Evolutionary conservation across 139 green algal species (phyloP), one percentile per base, ranked within the genome.

Genomic region (Parachlorella kessleri): DNA sequence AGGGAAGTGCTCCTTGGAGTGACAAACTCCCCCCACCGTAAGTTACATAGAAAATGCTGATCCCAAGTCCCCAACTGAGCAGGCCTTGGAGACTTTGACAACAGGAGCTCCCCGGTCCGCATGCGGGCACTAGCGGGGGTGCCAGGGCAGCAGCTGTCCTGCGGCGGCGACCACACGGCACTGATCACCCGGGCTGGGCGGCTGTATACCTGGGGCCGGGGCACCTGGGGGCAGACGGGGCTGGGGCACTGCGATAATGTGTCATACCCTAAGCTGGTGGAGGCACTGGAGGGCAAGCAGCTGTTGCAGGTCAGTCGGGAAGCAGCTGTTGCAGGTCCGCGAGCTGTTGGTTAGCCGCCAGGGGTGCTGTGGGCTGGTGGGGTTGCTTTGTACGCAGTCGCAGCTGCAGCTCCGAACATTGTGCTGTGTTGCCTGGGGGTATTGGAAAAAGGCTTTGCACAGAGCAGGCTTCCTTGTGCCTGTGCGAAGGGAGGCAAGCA

Each of bases 81-180:
- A 59, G 48, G 94, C 6, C 83, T 83, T 4, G 92, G 92, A 30
- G 53, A 82, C 55, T 84, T 90, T 66, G 63, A 84, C 23, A 86
- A 76, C 32, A 54, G 72, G 30, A 37, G n/a, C 28, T 28, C n/a
- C 28, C 91, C 92, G 14, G 39, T 65, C 65, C 54, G 65, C 33
- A 88, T 94, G 33, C 68, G 63, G 21, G 73, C 76, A 6, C 75
- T 94, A 48, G 33, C 28, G 30, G 85, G 80, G 1, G n/a, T 66
- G 36, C 41, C 55, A 59, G 28, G 24, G 23, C 6, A 18, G 36
- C 78, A 90, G 77, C 67, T 95, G 32, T 75, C 77, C 1, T 91
- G 89, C 35, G 92, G 92, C 8, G 86, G 77, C 18, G 86, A 94
- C 38, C 92, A 96, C 84, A 96, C 86, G 0, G 72, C 92, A 26